phyloP scores from a whole-genome alignment of 345 rosid species.

The Conringia planisiliqua region DNA sequence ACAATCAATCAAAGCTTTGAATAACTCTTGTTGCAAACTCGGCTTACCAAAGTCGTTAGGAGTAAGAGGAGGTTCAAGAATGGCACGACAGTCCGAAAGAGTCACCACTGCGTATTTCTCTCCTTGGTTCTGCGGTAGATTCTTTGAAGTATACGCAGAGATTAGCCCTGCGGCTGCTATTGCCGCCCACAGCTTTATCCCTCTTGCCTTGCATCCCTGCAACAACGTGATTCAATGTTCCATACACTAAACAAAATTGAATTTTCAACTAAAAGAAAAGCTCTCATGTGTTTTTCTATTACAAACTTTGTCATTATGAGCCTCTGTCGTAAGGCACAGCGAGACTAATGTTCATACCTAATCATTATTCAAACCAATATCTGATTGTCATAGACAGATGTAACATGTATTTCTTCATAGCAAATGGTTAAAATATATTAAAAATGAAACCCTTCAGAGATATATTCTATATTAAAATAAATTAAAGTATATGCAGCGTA shows the following conservation, averaged over 20 bases:
- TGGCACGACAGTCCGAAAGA: conserved; percentile 59
- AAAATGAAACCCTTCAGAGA: no score
- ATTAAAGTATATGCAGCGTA: no score
- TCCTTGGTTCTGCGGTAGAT: conserved; percentile 18
- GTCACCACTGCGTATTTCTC: conserved; percentile 64
- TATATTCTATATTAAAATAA: not conserved
- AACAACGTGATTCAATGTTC: not conserved
- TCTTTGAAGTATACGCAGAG: conserved; percentile 44
- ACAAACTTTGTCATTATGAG: no score
- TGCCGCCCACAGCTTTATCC: conserved; percentile 60
- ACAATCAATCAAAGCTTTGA: not conserved
- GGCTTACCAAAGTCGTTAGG: conserved; percentile 49
- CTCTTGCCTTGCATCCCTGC: conserved; percentile 60
- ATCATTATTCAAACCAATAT: no score
- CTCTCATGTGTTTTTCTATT: no score
- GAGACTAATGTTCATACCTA: not conserved
- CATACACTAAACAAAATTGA: no score
- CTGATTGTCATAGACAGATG: no score
- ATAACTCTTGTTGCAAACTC: not conserved
- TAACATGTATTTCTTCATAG: no score
- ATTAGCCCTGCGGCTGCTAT: conserved; percentile 62
- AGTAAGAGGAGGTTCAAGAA: conserved; percentile 60
- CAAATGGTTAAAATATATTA: no score
- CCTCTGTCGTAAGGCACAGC: no score
- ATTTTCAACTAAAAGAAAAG: no score